Conservation (phyloP, 2,329 filamentous ascomycete species). For the Phyllosticta citrichinensis region DNA sequence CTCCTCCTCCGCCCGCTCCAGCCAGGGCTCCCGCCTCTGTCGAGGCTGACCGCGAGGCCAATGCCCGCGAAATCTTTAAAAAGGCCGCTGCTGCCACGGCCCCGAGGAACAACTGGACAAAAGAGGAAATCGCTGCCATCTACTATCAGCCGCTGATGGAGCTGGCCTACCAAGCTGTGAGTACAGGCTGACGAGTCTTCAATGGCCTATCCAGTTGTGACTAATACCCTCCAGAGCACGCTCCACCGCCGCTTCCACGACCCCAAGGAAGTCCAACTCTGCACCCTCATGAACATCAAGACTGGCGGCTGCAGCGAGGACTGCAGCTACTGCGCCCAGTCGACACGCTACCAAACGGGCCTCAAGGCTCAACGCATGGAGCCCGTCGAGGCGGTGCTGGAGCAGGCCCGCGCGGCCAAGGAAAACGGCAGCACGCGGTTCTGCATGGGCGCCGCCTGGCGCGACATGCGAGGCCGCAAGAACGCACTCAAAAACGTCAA, state of each 20-base stretch:
- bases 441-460: constrained; percentile 92
- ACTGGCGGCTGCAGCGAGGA: constrained; percentile 87
- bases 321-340: constrained; percentile 88
- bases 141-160: constrained; percentile 77
- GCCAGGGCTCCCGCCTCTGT: background rate
- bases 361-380: constrained; percentile 72
- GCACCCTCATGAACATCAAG: constrained; percentile 95
- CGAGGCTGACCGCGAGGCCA: constrained; percentile 2
- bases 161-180: constrained; percentile 62
- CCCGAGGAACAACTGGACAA: constrained; percentile 67
- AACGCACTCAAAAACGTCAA: constrained; percentile 75
- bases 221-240: constrained; percentile 44
- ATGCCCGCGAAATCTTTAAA: constrained; percentile 22
- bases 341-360: constrained; percentile 68
- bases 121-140: constrained; percentile 69
- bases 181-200: constrained; percentile 16
- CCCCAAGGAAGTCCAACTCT: constrained; percentile 77
- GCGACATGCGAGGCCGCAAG: constrained; percentile 87
- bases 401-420: constrained; percentile 65
- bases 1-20: constrained; percentile 3
- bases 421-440: constrained; percentile 81
- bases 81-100: constrained; percentile 49
- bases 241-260: constrained; percentile 81
- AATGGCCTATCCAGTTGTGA: background rate
- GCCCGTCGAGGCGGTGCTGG: constrained; percentile 69